These are phyloP conservation scores for Magnusiomyces clavatus DNA, from an alignment of 1,139 yeast species.

Conservation along the genomic window DNA sequence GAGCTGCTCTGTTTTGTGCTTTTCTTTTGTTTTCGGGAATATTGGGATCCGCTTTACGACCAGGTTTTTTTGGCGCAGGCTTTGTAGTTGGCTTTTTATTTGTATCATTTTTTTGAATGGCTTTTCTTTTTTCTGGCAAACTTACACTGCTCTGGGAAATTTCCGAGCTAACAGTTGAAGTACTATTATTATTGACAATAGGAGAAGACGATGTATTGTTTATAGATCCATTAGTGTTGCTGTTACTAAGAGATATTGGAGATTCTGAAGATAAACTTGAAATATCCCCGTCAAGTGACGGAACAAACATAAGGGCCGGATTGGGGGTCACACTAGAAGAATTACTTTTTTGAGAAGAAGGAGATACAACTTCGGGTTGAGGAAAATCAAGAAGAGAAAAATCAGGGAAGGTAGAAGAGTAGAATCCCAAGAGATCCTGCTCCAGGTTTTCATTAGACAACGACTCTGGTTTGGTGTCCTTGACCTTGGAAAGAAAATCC, in stretches of 20 bases:
- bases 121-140: conserved; percentile 11
- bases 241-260: conserved; percentile 1
- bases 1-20: conserved; percentile 97
- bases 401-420: background rate
- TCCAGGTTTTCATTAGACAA: background rate
- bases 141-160: background rate
- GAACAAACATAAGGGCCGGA: conserved; percentile 8
- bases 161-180: background rate
- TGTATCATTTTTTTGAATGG: conserved; percentile 1
- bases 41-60: conserved; percentile 68
- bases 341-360: background rate
- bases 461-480: background rate
- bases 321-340: background rate
- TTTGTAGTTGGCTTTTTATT: conserved; percentile 22
- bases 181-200: background rate
- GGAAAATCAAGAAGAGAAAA: conserved; percentile 1
- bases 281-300: conserved; percentile 9
- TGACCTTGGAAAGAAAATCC: background rate
- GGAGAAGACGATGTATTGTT: background rate
- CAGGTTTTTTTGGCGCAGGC: conserved; percentile 34
- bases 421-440: conserved; percentile 2
- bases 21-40: conserved; percentile 84
- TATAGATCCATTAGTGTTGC: background rate
- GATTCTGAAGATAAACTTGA: conserved; percentile 12
- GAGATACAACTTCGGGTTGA: background rate